These are phyloP conservation scores for Solanum sitiens DNA, from an alignment of 257 asterid genomes.

Conservation along the genomic window DNA sequence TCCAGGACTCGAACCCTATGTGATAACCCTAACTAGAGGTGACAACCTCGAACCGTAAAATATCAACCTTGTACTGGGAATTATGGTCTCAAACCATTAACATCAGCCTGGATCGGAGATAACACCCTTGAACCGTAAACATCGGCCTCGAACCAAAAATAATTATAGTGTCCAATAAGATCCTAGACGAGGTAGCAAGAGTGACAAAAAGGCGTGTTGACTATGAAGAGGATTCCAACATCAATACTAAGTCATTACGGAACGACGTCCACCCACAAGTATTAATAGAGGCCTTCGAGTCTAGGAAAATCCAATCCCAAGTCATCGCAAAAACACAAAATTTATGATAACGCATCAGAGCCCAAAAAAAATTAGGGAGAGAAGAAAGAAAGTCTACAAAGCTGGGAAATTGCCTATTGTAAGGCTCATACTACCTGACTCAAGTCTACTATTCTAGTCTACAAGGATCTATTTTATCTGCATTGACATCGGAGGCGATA, in stretches of 20 bases:
- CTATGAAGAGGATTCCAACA: not conserved
- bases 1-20: not conserved
- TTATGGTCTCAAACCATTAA: not conserved
- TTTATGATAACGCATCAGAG: not conserved
- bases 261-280: not conserved
- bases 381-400: not conserved
- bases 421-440: not conserved
- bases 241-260: not conserved
- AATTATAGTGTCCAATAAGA: not conserved
- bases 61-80: not conserved
- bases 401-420: not conserved
- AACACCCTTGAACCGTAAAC: not conserved
- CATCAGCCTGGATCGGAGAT: not conserved
- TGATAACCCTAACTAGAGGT: not conserved
- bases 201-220: not conserved
- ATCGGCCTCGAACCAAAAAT: not conserved
- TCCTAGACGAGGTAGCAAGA: not conserved
- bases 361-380: not conserved
- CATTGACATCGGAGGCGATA: not conserved
- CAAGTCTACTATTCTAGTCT: not conserved
- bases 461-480: too few species aligned
- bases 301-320: too few species aligned
- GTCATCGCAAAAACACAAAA: not conserved
- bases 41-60: not conserved
- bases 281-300: not conserved